Evolutionary conservation across 106 monocot species (phyloP).

Genomic region (Allium fistulosum): DNA sequence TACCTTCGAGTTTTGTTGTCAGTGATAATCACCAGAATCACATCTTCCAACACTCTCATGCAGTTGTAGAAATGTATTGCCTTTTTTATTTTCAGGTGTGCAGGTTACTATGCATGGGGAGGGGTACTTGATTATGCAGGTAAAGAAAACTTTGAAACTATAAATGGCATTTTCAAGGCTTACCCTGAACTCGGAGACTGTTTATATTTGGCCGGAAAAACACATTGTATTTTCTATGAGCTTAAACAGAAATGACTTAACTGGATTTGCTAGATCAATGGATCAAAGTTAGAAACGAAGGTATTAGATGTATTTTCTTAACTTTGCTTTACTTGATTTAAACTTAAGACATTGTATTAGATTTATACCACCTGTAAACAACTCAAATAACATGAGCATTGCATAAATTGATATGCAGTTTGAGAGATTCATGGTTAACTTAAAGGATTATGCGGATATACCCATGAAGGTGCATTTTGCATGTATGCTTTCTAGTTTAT

Average conservation of each 20-base stretch:
- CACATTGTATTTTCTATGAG: constrained; percentile 73
- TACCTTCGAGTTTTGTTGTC: too few relatives aligned
- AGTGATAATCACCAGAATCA: too few relatives aligned
- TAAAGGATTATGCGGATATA: too few relatives aligned
- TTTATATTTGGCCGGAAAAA: constrained; percentile 54
- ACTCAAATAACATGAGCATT: too few relatives aligned
- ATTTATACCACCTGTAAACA: too few relatives aligned
- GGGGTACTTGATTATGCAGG: constrained; percentile 64
- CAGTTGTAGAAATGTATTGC: not conserved
- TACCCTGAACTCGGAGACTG: constrained; percentile 69
- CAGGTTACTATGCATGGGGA: constrained; percentile 84
- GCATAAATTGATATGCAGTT: too few relatives aligned
- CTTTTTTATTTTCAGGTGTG: constrained; percentile 39
- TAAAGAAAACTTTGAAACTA: too few relatives aligned
- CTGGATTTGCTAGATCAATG: constrained; percentile 81
- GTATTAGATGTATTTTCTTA: constrained; percentile 11
- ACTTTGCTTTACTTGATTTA: not conserved
- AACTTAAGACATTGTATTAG: not conserved
- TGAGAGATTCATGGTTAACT: too few relatives aligned
- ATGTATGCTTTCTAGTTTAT: too few relatives aligned
- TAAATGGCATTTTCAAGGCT: constrained; percentile 28
- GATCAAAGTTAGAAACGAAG: constrained; percentile 54
- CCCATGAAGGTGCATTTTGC: too few relatives aligned
- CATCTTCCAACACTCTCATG: too few relatives aligned
- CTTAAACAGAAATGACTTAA: constrained; percentile 57